Percentiles rank a stretch among this genome's conserved stretches.
Conservation (phyloP, 495 filamentous ascomycete species). For the Penicillium canescens region DNA sequence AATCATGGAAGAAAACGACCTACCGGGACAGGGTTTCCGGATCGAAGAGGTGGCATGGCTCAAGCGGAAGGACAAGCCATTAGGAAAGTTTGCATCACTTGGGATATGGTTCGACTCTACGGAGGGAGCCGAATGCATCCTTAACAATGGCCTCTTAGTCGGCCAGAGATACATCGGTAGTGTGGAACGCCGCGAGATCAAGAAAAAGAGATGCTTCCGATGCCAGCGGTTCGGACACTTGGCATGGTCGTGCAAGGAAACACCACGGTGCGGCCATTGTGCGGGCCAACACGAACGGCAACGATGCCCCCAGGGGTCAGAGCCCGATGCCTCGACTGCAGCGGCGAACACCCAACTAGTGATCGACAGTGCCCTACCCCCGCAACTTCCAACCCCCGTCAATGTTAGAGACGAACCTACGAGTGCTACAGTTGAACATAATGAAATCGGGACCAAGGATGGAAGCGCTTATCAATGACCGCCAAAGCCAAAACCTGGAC, state of each 20-base stretch:
- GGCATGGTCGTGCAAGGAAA: constrained; percentile 30
- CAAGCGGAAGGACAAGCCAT: constrained; percentile 17
- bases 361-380: constrained; percentile 13
- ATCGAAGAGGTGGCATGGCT: constrained; percentile 28
- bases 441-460: constrained; percentile 27
- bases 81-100: constrained; percentile 19
- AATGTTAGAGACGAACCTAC: constrained; percentile 26
- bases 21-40: constrained; percentile 12
- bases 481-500: constrained; percentile 23
- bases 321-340: constrained; percentile 20
- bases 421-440: constrained; percentile 29
- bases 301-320: constrained; percentile 18
- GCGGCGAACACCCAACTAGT: constrained; percentile 18
- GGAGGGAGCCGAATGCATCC: constrained; percentile 23
- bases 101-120: constrained; percentile 25
- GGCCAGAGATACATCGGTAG: constrained; percentile 16
- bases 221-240: constrained; percentile 29
- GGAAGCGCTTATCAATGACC: constrained; percentile 33
- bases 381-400: not conserved
- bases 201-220: constrained; percentile 23
- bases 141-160: constrained; percentile 21
- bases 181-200: constrained; percentile 16
- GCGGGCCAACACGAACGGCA: constrained; percentile 16
- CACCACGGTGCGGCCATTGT: constrained; percentile 24
- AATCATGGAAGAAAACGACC: constrained; percentile 26